phyloP scores from a whole-genome alignment of 305 asterid genomes.

The Plantago lanceolata region DNA sequence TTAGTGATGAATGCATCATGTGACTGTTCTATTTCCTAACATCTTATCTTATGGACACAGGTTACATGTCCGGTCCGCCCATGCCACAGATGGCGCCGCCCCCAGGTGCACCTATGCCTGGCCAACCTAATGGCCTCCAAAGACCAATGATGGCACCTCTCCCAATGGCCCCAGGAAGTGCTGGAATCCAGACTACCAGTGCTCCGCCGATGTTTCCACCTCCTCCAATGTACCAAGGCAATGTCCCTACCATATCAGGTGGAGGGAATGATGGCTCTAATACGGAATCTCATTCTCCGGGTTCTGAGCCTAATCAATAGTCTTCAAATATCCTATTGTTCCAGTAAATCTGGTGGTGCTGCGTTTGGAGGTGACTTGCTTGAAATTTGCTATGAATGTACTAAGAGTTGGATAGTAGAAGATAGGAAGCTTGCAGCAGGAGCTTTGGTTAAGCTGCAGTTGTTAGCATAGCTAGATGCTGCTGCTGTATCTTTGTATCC shows the following conservation, averaged over 20 bases:
- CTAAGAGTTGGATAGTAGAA: not conserved
- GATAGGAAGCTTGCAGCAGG: not conserved
- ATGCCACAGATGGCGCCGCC: slow-evolving; percentile 68
- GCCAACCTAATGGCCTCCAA: slow-evolving; percentile 66
- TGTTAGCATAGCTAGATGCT: not conserved
- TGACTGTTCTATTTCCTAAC: not conserved
- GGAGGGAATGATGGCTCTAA: slow-evolving; percentile 47
- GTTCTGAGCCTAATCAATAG: slow-evolving; percentile 47
- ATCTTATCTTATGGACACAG: slow-evolving; percentile 29
- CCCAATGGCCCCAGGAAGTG: slow-evolving; percentile 53
- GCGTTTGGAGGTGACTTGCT: not conserved
- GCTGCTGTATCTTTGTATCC: not conserved
- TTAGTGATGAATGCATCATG: not conserved
- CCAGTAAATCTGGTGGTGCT: not conserved
- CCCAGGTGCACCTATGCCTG: slow-evolving; percentile 61
- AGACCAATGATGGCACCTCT: slow-evolving; percentile 60
- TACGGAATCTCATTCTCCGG: slow-evolving; percentile 34
- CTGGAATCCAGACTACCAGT: slow-evolving; percentile 51
- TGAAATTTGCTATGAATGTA: not conserved
- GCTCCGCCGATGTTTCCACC: slow-evolving; percentile 57
- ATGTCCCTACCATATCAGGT: slow-evolving; percentile 34
- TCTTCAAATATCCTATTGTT: slow-evolving; percentile 3
- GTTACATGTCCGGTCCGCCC: slow-evolving; percentile 40
- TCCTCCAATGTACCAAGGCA: slow-evolving; percentile 63
- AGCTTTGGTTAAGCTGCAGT: not conserved